Evolutionary conservation across 768 basidiomycete species (phyloP).

Genomic region (Mycena galericulata): DNA sequence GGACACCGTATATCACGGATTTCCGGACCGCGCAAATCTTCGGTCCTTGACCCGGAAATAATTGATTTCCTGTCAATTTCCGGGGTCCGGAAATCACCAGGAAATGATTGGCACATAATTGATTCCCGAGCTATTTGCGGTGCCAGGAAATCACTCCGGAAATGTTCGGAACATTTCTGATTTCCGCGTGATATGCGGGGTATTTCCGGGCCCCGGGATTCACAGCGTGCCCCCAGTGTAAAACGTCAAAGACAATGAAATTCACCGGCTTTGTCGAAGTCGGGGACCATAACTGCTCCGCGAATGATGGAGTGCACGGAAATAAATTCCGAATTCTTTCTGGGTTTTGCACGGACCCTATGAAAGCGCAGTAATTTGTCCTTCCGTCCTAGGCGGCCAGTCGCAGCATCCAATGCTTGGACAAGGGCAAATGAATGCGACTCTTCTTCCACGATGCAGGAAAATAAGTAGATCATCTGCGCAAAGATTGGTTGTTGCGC

Average conservation of each 20-base stretch:
- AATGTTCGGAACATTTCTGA: no score
- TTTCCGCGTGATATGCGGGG: no score
- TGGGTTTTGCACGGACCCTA: not conserved
- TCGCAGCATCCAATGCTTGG: not conserved
- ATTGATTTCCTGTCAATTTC: no score
- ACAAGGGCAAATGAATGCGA: not conserved
- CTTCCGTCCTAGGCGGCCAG: not conserved
- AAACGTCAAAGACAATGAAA: not conserved
- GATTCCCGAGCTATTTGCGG: no score
- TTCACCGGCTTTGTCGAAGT: not conserved
- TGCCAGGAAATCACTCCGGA: no score
- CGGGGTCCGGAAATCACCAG: no score
- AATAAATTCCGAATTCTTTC: not conserved
- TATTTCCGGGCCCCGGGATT: no score
- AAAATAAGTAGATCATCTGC: not conserved
- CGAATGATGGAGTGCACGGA: conserved; percentile 1
- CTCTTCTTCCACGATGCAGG: not conserved
- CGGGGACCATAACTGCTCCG: not conserved
- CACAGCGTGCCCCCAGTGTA: no score
- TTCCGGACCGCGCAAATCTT: no score
- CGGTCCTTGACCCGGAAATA: no score
- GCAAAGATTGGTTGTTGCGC: not conserved
- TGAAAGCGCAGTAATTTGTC: not conserved
- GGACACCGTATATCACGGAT: no score
- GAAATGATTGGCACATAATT: no score